Percentiles rank a stretch among this genome's conserved stretches.
Conservation (phyloP, 1,139 yeast species). For the Suhomyces terraborum region DNA sequence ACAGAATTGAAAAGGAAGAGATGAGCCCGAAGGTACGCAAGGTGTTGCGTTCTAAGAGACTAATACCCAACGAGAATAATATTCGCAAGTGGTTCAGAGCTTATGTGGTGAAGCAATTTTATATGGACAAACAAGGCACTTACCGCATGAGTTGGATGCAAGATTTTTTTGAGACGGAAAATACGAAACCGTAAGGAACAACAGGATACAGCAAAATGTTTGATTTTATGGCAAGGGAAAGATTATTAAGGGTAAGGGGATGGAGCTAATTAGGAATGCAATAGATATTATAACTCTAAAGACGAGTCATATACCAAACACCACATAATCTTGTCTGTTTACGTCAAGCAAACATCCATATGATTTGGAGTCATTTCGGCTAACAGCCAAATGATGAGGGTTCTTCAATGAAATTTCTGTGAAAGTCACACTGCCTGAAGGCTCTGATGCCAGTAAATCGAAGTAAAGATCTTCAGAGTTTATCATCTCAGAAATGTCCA, state of each 20-base stretch:
- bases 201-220: too few relatives aligned
- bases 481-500: slow-evolving; percentile 14
- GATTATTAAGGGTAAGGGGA: too few relatives aligned
- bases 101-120: slow-evolving; percentile 39
- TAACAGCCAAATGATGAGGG: slow-evolving; percentile 32
- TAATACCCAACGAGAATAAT: slow-evolving; percentile 37
- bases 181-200: neutral
- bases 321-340: slow-evolving; percentile 39
- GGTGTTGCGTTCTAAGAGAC: slow-evolving; percentile 27
- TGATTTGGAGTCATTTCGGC: slow-evolving; percentile 21
- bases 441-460: neutral
- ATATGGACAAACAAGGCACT: slow-evolving; percentile 21
- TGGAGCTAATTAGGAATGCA: too few relatives aligned
- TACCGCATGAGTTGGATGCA: slow-evolving; percentile 29
- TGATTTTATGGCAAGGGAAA: too few relatives aligned
- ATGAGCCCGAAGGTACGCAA: slow-evolving; percentile 22
- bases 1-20: slow-evolving; percentile 16
- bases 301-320: slow-evolving; percentile 25
- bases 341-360: slow-evolving; percentile 46
- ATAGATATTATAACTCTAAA: too few relatives aligned
- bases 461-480: neutral
- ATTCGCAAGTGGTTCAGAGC: slow-evolving; percentile 31
- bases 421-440: neutral
- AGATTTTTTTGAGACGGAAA: slow-evolving; percentile 26
- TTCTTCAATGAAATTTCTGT: slow-evolving; percentile 13